phyloP scores from a whole-genome alignment of 768 basidiomycete species.

The Gelatoporia subvermispora region DNA sequence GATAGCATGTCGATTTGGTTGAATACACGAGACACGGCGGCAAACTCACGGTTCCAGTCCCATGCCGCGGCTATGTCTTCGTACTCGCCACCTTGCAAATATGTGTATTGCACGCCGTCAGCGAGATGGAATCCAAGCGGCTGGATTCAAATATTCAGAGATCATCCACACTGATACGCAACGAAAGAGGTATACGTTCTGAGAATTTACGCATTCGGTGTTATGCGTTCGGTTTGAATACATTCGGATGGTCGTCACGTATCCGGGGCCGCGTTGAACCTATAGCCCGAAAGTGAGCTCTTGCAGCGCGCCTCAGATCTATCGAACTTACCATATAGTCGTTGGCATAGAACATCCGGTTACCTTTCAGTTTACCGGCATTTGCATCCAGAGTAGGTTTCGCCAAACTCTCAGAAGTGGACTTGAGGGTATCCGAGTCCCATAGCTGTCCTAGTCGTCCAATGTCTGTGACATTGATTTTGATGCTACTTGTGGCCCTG shows the following conservation, averaged over 20 bases:
- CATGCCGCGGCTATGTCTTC: slow-evolving; percentile 67
- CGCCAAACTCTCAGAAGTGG: slow-evolving; percentile 37
- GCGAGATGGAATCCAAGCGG: slow-evolving; percentile 67
- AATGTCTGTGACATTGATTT: slow-evolving; percentile 52
- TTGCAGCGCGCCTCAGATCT: not conserved
- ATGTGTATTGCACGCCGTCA: slow-evolving; percentile 61
- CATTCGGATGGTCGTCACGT: slow-evolving; percentile 60
- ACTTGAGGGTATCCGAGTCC: slow-evolving; percentile 36
- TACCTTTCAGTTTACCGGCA: slow-evolving; percentile 48
- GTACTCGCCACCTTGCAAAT: slow-evolving; percentile 63
- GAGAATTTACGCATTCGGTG: slow-evolving; percentile 60
- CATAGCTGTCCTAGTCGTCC: slow-evolving; percentile 47
- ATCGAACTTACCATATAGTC: slow-evolving; percentile 57
- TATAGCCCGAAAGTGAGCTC: slow-evolving; percentile 16
- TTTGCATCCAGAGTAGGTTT: slow-evolving; percentile 41
- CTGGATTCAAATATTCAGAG: slow-evolving; percentile 20
- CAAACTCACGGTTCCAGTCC: slow-evolving; percentile 56
- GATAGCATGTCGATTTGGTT: too few species aligned
- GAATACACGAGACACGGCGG: too few species aligned
- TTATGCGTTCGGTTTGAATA: slow-evolving; percentile 54
- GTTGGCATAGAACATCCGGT: slow-evolving; percentile 59
- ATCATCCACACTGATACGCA: not conserved
- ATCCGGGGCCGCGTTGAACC: slow-evolving; percentile 59
- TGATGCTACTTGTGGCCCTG: slow-evolving; percentile 54
- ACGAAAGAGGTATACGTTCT: slow-evolving; percentile 41